A percentile compares a stretch with the other conserved stretches of the same genome.
phyloP scores from a whole-genome alignment of 805 yeast genomes.

The Wickerhamomyces bisporus region DNA sequence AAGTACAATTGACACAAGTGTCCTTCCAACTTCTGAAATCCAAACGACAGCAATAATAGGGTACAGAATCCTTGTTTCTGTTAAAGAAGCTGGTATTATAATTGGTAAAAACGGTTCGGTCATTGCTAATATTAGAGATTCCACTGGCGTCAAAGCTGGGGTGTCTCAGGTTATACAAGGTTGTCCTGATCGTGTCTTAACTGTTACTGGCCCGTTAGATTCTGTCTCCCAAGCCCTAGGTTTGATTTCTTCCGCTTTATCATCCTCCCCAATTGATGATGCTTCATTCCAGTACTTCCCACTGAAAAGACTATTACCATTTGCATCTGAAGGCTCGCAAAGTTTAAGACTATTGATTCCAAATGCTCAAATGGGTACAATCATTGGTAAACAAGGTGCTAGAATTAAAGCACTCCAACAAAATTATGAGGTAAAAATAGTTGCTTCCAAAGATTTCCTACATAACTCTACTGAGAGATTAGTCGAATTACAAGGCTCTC shows the following conservation, averaged over 20 bases:
- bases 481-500: conserved; percentile 81
- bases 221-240: conserved; percentile 66
- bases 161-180: conserved; percentile 78
- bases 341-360: conserved; percentile 70
- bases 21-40: conserved; percentile 19
- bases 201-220: conserved; percentile 69
- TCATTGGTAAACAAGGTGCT: conserved; percentile 79
- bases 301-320: conserved; percentile 51
- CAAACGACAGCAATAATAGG: conserved; percentile 23
- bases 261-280: conserved; percentile 35
- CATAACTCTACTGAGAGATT: conserved; percentile 80
- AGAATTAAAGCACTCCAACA: conserved; percentile 78
- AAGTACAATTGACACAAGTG: conserved; percentile 12
- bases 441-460: conserved; percentile 79
- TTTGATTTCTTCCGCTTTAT: conserved; percentile 61
- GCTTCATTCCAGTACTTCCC: conserved; percentile 49
- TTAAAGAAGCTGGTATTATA: conserved; percentile 85
- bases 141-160: conserved; percentile 79
- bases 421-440: conserved; percentile 65
- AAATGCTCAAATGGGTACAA: conserved; percentile 81
- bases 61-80: conserved; percentile 56
- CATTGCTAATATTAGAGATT: conserved; percentile 69
- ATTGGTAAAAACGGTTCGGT: conserved; percentile 82
- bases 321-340: conserved; percentile 46
- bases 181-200: conserved; percentile 75